phyloP scores from a whole-genome alignment of 75 land plant genomes.

The Azolla pinnata region DNA sequence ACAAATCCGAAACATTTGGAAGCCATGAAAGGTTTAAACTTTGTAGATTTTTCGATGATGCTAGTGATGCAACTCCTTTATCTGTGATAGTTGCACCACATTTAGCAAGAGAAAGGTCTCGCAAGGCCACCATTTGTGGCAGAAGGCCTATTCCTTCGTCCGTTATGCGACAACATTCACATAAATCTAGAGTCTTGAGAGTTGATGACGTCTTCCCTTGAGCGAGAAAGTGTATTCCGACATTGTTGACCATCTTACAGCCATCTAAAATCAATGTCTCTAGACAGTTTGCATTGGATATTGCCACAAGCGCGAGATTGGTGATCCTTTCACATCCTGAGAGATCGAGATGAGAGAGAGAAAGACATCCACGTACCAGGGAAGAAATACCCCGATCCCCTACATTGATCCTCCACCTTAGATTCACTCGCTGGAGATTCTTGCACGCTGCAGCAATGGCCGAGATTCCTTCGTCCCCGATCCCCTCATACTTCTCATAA shows the following conservation, averaged over 20 bases:
- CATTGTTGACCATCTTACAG: slow-evolving; percentile 16
- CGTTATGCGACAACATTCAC: too few species aligned
- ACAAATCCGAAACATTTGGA: too few species aligned
- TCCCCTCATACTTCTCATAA: not conserved
- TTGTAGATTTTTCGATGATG: too few species aligned
- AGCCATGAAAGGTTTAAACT: too few species aligned
- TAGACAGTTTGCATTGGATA: slow-evolving; percentile 1
- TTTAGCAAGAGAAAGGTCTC: too few species aligned
- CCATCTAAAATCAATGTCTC: slow-evolving; percentile 13
- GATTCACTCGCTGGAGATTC: slow-evolving; percentile 12
- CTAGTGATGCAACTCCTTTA: too few species aligned
- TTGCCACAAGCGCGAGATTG: slow-evolving; percentile 16
- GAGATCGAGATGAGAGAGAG: slow-evolving; percentile 20
- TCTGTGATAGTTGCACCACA: too few species aligned
- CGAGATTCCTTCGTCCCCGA: slow-evolving; percentile 20
- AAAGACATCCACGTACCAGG: slow-evolving; percentile 5
- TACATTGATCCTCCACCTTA: slow-evolving; percentile 15
- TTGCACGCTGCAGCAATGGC: slow-evolving; percentile 20
- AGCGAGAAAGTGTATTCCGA: slow-evolving; percentile 9
- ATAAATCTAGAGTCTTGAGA: slow-evolving; percentile 14
- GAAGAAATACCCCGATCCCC: slow-evolving; percentile 15
- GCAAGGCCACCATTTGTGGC: too few species aligned
- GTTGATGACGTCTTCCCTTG: slow-evolving; percentile 10
- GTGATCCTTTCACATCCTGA: slow-evolving; percentile 19
- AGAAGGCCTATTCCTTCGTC: too few species aligned